Percentiles rank a stretch among this genome's conserved stretches.
Evolutionary conservation across 1,284 basidiomycete species (phyloP).

Genomic region (Heliocybe sulcata): DNA sequence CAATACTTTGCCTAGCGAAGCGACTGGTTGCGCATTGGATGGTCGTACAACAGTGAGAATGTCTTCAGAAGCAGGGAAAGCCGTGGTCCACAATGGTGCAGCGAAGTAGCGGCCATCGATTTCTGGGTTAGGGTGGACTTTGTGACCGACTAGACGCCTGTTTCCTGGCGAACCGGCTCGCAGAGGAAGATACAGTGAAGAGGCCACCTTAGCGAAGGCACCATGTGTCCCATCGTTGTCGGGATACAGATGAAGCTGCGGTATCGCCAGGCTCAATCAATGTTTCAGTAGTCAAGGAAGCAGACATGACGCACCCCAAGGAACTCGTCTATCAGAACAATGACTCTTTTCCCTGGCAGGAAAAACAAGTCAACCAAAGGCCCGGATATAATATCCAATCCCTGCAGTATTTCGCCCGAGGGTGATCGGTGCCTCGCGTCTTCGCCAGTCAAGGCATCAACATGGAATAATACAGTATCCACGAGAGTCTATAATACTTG

Average conservation of each 20-base stretch:
- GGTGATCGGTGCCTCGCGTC: conserved; percentile 30
- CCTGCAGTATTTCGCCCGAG: conserved; percentile 35
- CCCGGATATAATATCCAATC: conserved; percentile 51
- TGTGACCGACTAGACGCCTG: conserved; percentile 49
- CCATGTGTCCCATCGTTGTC: conserved; percentile 35
- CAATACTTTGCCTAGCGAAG: conserved; percentile 78
- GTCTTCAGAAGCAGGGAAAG: conserved; percentile 46
- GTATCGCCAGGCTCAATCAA: conserved; percentile 1
- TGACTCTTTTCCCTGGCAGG: conserved; percentile 36
- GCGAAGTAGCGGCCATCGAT: conserved; percentile 43
- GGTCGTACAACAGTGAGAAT: conserved; percentile 42
- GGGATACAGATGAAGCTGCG: conserved; percentile 61
- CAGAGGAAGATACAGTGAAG: conserved; percentile 49
- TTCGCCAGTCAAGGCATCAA: conserved; percentile 74
- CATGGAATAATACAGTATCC: conserved; percentile 71
- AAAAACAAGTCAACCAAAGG: conserved; percentile 53
- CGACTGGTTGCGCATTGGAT: conserved; percentile 41
- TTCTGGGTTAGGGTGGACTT: conserved; percentile 34
- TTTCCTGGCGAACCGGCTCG: conserved; percentile 32
- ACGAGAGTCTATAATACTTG: conserved; percentile 34
- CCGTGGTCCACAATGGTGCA: conserved; percentile 59
- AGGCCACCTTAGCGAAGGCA: conserved; percentile 34
- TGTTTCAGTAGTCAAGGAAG: too few species aligned
- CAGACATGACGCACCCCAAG: conserved; percentile 38
- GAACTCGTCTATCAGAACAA: conserved; percentile 63